These are phyloP conservation scores for Staphylotrichum longicolle DNA, from an alignment of 495 filamentous ascomycete species.

Conservation along the genomic window DNA sequence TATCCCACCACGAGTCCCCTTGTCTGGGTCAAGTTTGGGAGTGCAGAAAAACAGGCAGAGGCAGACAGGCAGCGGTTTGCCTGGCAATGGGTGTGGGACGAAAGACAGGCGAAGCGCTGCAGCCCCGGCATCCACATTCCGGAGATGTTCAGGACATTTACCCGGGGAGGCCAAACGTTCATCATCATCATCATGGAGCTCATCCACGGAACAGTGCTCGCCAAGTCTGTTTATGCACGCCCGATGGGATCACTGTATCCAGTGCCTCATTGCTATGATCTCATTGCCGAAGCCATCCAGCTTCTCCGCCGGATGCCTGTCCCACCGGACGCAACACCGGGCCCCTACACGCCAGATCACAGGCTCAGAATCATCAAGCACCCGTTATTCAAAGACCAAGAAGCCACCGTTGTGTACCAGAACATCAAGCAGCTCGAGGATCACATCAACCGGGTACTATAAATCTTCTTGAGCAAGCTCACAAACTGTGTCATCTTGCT, in stretches of 20 bases:
- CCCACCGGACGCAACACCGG: background rate
- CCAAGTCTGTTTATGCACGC: background rate
- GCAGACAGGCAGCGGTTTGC: background rate
- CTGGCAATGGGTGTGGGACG: background rate
- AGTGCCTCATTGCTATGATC: background rate
- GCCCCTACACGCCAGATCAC: background rate
- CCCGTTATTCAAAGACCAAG: background rate
- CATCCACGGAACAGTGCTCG: background rate
- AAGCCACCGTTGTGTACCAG: background rate
- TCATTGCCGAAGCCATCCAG: constrained; percentile 3
- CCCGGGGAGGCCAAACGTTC: background rate
- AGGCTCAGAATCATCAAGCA: background rate
- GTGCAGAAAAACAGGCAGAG: background rate
- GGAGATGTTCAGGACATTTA: background rate
- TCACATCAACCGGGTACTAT: background rate
- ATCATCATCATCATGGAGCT: constrained; percentile 5
- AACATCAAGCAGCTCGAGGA: background rate
- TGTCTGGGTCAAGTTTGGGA: background rate
- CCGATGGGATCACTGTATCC: background rate
- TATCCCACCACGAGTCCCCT: background rate
- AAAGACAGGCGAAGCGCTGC: background rate
- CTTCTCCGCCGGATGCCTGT: background rate
- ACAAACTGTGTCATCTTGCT: no score
- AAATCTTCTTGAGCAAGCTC: no score
- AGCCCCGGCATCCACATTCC: background rate